A percentile compares a stretch with the other conserved stretches of the same genome.
Evolutionary conservation across 2,329 filamentous ascomycete genomes (phyloP).

Genomic region (Pseudofabraea citricarpa): DNA sequence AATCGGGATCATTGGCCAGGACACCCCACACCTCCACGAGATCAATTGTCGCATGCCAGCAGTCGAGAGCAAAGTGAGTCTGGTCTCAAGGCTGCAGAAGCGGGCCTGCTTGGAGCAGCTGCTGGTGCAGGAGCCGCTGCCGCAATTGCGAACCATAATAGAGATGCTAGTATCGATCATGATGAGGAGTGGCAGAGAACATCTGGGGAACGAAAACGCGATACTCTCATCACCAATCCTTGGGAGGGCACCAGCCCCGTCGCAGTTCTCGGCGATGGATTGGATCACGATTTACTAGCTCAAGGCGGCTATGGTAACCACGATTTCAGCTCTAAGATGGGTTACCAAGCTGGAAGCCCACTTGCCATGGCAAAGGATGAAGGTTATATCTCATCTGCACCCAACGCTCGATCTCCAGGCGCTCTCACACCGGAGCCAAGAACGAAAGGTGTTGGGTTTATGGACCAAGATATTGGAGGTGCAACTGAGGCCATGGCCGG

Average conservation of each 20-base stretch:
- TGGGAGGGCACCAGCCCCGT: conserved; percentile 62
- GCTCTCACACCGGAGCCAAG: conserved; percentile 39
- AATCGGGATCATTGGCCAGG: conserved; percentile 47
- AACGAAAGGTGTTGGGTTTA: conserved; percentile 39
- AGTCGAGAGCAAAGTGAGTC: conserved; percentile 14
- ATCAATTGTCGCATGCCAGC: conserved; percentile 8
- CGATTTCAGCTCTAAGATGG: conserved; percentile 33
- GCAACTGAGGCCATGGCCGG: conserved; percentile 42
- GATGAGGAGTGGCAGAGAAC: conserved; percentile 62
- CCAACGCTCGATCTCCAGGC: conserved; percentile 47
- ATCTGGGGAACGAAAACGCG: conserved; percentile 58
- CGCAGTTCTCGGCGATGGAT: conserved; percentile 31
- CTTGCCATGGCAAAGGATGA: conserved; percentile 68
- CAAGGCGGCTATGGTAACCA: conserved; percentile 27
- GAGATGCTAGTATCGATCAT: conserved; percentile 49
- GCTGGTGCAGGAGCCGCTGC: conserved; percentile 49
- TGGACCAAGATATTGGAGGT: conserved; percentile 45
- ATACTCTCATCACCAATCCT: conserved; percentile 62
- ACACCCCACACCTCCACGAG: conserved; percentile 43
- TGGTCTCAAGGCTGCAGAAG: conserved; percentile 28
- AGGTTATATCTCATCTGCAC: conserved; percentile 79
- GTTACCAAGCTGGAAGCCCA: conserved; percentile 41
- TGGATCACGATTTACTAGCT: conserved; percentile 41
- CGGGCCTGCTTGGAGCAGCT: conserved; percentile 39
- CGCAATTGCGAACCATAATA: conserved; percentile 47